Percentiles rank a stretch among this genome's conserved stretches.
phyloP scores from a whole-genome alignment of 768 basidiomycete genomes.

The Boletellus emodensis region DNA sequence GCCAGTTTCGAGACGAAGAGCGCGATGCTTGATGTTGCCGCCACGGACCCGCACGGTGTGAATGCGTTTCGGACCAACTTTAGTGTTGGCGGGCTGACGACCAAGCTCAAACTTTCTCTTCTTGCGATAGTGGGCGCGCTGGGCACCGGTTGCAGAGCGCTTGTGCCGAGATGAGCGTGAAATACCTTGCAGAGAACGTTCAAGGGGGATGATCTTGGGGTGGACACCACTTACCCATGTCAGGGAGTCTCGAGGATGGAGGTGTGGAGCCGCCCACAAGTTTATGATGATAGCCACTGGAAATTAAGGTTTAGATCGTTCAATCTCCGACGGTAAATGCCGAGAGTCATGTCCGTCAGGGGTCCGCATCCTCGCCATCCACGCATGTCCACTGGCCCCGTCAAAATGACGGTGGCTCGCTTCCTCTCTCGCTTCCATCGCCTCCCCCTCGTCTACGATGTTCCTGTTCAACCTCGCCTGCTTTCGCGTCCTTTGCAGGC shows the following conservation, averaged over 20 bases:
- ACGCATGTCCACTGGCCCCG: constrained; percentile 16
- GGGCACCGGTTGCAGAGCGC: constrained; percentile 88
- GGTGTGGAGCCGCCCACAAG: constrained; percentile 27
- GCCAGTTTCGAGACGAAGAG: constrained; percentile 92
- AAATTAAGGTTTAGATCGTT: constrained; percentile 36
- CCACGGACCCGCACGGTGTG: constrained; percentile 95
- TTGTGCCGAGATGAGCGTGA: constrained; percentile 97
- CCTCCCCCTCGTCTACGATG: constrained; percentile 18
- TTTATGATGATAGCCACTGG: constrained; percentile 49
- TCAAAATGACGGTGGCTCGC: constrained; percentile 20
- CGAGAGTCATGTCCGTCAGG: neutral
- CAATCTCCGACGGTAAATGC: constrained; percentile 27
- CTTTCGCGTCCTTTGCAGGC: constrained; percentile 36
- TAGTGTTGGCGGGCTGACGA: constrained; percentile 96
- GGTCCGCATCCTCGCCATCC: constrained; percentile 11
- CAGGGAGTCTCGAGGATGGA: constrained; percentile 67
- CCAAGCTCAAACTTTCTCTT: constrained; percentile 99
- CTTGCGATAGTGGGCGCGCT: constrained; percentile 96
- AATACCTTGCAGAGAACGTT: constrained; percentile 65
- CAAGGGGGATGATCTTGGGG: constrained; percentile 1
- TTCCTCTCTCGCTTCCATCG: constrained; percentile 22
- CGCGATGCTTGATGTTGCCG: constrained; percentile 93
- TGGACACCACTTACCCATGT: constrained; percentile 65
- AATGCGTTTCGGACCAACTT: constrained; percentile 91
- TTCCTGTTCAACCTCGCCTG: constrained; percentile 33